These are phyloP conservation scores for Chlamydomonas eustigma DNA, from an alignment of 139 green algal genomes.

Conservation along the genomic window DNA sequence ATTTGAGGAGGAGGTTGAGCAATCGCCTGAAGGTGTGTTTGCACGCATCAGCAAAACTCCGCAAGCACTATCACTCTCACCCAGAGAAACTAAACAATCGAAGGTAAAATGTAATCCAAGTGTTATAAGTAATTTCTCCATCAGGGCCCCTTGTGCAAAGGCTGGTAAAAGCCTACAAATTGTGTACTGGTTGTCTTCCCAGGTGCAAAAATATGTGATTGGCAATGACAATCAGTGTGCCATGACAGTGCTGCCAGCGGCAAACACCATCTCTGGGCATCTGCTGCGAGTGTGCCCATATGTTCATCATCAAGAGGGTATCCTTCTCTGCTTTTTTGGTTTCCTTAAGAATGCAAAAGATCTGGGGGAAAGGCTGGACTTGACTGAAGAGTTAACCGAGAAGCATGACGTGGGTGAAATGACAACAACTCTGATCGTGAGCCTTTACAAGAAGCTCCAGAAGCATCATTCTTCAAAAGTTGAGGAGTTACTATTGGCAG, in stretches of 20 bases:
- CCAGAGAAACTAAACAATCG: neutral
- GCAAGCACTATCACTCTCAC: neutral
- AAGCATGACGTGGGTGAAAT: conserved; percentile 18
- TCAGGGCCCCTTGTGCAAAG: too few relatives aligned
- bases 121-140: too few relatives aligned
- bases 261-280: conserved; percentile 4
- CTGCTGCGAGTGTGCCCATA: conserved; percentile 14
- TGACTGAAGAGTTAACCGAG: neutral
- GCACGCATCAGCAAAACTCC: neutral
- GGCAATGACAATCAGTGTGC: conserved; percentile 4
- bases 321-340: conserved; percentile 35
- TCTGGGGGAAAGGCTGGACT: conserved; percentile 25
- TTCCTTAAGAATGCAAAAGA: conserved; percentile 58
- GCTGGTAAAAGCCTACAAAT: too few relatives aligned
- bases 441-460: conserved; percentile 36
- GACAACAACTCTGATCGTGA: conserved; percentile 38
- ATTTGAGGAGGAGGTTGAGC: neutral
- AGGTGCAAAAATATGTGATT: conserved; percentile 8
- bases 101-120: too few relatives aligned
- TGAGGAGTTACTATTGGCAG: conserved; percentile 65
- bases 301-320: neutral
- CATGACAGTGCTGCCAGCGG: conserved; percentile 12
- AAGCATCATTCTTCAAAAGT: conserved; percentile 13
- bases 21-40: neutral
- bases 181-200: too few relatives aligned